These are phyloP conservation scores for Actinomortierella ambigua DNA, from an alignment of 371 early-diverging fungal genomes.

Conservation along the genomic window DNA sequence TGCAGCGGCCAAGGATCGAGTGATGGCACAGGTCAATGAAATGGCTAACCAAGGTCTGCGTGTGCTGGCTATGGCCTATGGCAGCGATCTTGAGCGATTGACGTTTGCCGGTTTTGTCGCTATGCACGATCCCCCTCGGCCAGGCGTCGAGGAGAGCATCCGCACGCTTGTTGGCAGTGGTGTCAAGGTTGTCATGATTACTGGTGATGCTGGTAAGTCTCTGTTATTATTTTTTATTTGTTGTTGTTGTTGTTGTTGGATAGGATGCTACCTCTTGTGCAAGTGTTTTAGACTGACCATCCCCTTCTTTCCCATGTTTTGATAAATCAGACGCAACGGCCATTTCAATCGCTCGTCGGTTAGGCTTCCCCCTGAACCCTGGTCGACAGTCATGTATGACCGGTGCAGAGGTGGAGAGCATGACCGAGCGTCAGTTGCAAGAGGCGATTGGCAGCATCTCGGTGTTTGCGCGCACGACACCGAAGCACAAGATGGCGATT, in stretches of 20 bases:
- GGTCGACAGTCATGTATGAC: slow-evolving; percentile 61
- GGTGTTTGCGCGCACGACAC: slow-evolving; percentile 91
- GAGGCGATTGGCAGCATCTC: slow-evolving; percentile 60
- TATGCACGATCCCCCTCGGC: slow-evolving; percentile 87
- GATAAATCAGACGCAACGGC: slow-evolving; percentile 71
- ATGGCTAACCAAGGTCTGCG: slow-evolving; percentile 87
- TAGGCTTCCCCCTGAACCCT: slow-evolving; percentile 73
- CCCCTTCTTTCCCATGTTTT: not conserved
- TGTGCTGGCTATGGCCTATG: slow-evolving; percentile 85
- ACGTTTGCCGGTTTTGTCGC: slow-evolving; percentile 84
- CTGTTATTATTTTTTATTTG: not conserved
- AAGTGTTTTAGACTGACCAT: not conserved
- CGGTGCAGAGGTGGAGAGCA: slow-evolving; percentile 72
- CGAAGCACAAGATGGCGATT: slow-evolving; percentile 89
- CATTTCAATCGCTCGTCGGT: slow-evolving; percentile 75
- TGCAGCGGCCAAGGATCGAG: slow-evolving; percentile 53
- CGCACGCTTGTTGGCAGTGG: slow-evolving; percentile 68
- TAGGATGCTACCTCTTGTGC: too few relatives aligned
- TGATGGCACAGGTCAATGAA: slow-evolving; percentile 62
- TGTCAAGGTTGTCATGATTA: slow-evolving; percentile 88
- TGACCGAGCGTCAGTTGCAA: slow-evolving; percentile 69
- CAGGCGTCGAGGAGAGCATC: slow-evolving; percentile 72
- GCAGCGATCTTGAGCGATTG: slow-evolving; percentile 57
- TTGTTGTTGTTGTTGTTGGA: too few relatives aligned
- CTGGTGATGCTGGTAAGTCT: slow-evolving; percentile 84